Evolutionary conservation across 306 rosid species (phyloP).

Genomic region (Trifolium fragiferum): DNA sequence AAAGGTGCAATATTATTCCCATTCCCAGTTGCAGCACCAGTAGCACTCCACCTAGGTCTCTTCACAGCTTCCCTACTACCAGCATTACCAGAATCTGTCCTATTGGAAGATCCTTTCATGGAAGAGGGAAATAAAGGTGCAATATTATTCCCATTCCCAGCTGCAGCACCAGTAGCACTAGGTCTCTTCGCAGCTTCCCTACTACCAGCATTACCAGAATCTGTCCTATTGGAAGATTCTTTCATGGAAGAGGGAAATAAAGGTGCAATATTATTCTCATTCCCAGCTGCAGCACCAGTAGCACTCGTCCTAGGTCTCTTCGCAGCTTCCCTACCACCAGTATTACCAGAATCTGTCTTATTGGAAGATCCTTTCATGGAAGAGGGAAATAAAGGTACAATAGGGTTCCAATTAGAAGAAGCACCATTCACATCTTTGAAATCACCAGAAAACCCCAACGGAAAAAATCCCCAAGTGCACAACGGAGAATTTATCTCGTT

Average conservation of each 20-base stretch:
- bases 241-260: too few relatives aligned
- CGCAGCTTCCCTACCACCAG: constrained; percentile 27
- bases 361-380: constrained; percentile 52
- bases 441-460: constrained; percentile 63
- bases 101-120: constrained; percentile 43
- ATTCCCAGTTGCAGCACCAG: constrained; percentile 35
- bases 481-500: constrained; percentile 53
- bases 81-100: constrained; percentile 28
- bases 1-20: too few relatives aligned
- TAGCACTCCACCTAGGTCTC: constrained; percentile 46
- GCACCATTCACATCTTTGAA: constrained; percentile 47
- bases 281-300: constrained; percentile 38
- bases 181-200: constrained; percentile 54
- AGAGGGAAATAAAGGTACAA: constrained; percentile 71
- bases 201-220: constrained; percentile 33
- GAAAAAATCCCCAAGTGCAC: constrained; percentile 87
- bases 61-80: constrained; percentile 43
- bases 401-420: constrained; percentile 70
- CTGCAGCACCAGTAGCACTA: constrained; percentile 42
- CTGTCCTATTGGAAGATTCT: too few relatives aligned
- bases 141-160: constrained; percentile 24
- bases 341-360: constrained; percentile 24
- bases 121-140: too few relatives aligned
- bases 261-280: too few relatives aligned
- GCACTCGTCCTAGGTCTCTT: constrained; percentile 56